Percentiles rank a stretch among this genome's conserved stretches.
These are phyloP conservation scores for Aspergillus costaricaensis DNA, from an alignment of 2,329 filamentous ascomycete genomes.

Conservation along the genomic window DNA sequence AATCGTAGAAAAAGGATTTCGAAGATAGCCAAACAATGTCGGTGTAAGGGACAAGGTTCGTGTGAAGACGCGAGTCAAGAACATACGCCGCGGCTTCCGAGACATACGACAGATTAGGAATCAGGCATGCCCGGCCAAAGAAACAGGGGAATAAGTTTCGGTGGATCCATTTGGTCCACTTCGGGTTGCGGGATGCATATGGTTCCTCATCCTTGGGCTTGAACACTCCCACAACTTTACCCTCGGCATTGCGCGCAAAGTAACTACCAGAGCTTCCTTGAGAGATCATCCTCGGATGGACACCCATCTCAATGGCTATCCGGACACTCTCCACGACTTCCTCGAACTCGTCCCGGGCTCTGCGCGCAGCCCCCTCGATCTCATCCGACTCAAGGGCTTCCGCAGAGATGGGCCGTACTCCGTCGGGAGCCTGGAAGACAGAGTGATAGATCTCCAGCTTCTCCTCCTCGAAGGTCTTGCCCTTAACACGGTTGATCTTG, in stretches of 20 bases:
- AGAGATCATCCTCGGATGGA: slow-evolving; percentile 93
- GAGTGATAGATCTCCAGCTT: slow-evolving; percentile 94
- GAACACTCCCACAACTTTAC: slow-evolving; percentile 96
- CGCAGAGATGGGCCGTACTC: slow-evolving; percentile 75
- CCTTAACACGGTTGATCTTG: slow-evolving; percentile 78
- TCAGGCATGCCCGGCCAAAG: slow-evolving; percentile 91
- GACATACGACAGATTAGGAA: slow-evolving; percentile 96
- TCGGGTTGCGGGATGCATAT: slow-evolving; percentile 93
- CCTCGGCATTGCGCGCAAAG: slow-evolving; percentile 87
- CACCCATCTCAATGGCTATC: slow-evolving; percentile 81
- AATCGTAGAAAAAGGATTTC: slow-evolving; percentile 97
- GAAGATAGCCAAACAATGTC: slow-evolving; percentile 93
- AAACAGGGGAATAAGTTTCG: slow-evolving; percentile 96
- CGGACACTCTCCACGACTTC: slow-evolving; percentile 87
- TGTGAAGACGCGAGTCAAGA: slow-evolving; percentile 84
- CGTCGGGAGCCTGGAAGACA: slow-evolving; percentile 91
- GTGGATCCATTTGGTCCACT: slow-evolving; percentile 99
- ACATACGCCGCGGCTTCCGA: slow-evolving; percentile 97
- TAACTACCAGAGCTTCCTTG: slow-evolving; percentile 98
- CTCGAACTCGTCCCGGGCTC: slow-evolving; percentile 82
- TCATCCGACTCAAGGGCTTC: slow-evolving; percentile 66
- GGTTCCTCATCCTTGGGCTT: slow-evolving; percentile 99
- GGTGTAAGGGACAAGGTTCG: slow-evolving; percentile 92
- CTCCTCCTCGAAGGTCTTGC: slow-evolving; percentile 75
- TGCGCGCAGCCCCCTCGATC: slow-evolving; percentile 60